phyloP scores from a whole-genome alignment of 768 basidiomycete species.

The Clitopilus passeckerianus region DNA sequence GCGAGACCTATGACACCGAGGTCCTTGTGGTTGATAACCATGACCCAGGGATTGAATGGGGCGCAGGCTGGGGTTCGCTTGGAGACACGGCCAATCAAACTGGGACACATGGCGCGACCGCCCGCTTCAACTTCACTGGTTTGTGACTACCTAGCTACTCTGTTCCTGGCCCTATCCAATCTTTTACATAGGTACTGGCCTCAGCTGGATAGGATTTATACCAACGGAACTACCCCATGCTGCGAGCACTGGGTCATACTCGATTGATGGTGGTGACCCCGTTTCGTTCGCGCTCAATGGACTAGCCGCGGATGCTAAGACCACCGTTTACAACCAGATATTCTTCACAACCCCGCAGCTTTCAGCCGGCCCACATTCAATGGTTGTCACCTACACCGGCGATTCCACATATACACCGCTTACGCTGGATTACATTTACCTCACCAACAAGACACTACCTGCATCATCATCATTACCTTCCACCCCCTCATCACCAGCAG shows the following conservation, averaged over 20 bases:
- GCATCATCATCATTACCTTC: neutral
- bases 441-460: conserved; percentile 2
- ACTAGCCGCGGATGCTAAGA: conserved; percentile 2
- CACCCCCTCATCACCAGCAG: conserved; percentile 1
- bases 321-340: conserved; percentile 14
- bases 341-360: conserved; percentile 15
- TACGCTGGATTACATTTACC: conserved; percentile 9
- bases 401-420: conserved; percentile 12
- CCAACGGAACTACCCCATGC: conserved; percentile 13
- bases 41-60: conserved; percentile 16
- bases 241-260: conserved; percentile 13
- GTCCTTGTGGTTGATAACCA: conserved; percentile 12
- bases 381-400: conserved; percentile 15
- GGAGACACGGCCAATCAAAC: conserved; percentile 15
- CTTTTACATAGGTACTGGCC: conserved; percentile 14
- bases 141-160: neutral
- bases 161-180: neutral
- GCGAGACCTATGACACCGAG: conserved; percentile 9
- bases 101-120: neutral
- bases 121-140: neutral
- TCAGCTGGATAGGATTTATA: conserved; percentile 17
- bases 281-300: conserved; percentile 15
- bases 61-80: conserved; percentile 15
- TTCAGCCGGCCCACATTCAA: conserved; percentile 10
- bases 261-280: conserved; percentile 17